Evolutionary conservation across 306 rosid genomes (phyloP).

Genomic region (Rubus parviflorus): DNA sequence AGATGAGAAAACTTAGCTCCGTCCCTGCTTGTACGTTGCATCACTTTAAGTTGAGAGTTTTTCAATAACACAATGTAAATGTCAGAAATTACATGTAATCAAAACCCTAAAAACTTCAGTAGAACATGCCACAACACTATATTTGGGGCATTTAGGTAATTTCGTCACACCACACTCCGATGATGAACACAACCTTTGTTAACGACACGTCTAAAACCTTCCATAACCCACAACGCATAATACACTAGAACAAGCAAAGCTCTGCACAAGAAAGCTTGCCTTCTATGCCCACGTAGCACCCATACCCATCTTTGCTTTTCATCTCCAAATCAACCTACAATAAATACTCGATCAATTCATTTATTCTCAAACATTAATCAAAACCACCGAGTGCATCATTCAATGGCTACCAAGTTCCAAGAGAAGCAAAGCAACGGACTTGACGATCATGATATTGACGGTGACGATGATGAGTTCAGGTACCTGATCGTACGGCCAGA

Average conservation of each 20-base stretch:
- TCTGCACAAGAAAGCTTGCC: not conserved
- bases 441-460: not conserved
- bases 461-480: conserved; percentile 20
- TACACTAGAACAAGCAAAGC: not conserved
- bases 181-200: no score
- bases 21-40: no score
- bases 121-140: no score
- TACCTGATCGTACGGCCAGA: conserved; percentile 63
- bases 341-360: not conserved
- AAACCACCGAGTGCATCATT: not conserved
- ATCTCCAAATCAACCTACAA: not conserved
- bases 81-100: no score
- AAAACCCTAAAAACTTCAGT: no score
- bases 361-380: not conserved
- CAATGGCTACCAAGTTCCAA: conserved; percentile 11
- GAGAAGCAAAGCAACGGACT: not conserved
- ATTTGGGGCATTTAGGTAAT: no score
- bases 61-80: no score
- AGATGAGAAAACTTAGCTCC: no score
- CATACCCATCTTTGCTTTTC: not conserved
- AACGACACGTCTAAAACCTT: not conserved
- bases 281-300: not conserved
- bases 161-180: no score
- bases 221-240: not conserved
- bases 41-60: no score